Conservation (phyloP, 2,329 filamentous ascomycete species). For the Pyrenophora seminiperda region DNA sequence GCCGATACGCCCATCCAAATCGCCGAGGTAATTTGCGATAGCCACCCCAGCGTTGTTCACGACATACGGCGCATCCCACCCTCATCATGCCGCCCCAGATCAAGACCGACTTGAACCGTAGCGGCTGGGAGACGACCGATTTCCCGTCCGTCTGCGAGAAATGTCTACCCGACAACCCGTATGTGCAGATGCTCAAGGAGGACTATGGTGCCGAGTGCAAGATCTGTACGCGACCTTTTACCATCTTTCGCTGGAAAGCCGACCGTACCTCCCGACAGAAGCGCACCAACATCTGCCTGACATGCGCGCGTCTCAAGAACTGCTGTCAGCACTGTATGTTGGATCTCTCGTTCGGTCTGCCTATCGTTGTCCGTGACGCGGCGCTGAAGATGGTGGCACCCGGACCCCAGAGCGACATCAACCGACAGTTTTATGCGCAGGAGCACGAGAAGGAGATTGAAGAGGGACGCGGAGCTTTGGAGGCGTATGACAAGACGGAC, state of each 20-base stretch:
- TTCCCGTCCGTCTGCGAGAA: conserved; percentile 89
- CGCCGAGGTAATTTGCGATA: neutral
- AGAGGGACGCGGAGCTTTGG: conserved; percentile 77
- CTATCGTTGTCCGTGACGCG: conserved; percentile 92
- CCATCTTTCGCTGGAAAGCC: conserved; percentile 91
- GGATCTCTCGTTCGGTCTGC: conserved; percentile 92
- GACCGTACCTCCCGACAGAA: conserved; percentile 91
- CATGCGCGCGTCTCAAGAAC: conserved; percentile 96
- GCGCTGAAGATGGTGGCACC: conserved; percentile 97
- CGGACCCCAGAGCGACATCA: conserved; percentile 88
- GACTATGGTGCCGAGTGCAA: conserved; percentile 79
- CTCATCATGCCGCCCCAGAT: conserved; percentile 81
- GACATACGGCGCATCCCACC: conserved; percentile 1
- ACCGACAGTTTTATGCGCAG: conserved; percentile 96
- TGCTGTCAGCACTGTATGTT: conserved; percentile 99
- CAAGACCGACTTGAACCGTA: conserved; percentile 93
- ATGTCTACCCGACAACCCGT: conserved; percentile 94
- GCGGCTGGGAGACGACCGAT: conserved; percentile 93
- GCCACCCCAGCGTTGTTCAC: neutral
- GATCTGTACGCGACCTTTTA: conserved; percentile 91
- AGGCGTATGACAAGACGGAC: conserved; percentile 95
- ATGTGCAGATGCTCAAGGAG: conserved; percentile 98
- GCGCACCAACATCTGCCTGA: conserved; percentile 93
- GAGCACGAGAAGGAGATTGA: conserved; percentile 96
- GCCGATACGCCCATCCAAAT: conserved; percentile 14